A percentile compares a stretch with the other conserved stretches of the same genome.
phyloP scores from a whole-genome alignment of 352 stramenopile species.

The Phytopythium helicoides region DNA sequence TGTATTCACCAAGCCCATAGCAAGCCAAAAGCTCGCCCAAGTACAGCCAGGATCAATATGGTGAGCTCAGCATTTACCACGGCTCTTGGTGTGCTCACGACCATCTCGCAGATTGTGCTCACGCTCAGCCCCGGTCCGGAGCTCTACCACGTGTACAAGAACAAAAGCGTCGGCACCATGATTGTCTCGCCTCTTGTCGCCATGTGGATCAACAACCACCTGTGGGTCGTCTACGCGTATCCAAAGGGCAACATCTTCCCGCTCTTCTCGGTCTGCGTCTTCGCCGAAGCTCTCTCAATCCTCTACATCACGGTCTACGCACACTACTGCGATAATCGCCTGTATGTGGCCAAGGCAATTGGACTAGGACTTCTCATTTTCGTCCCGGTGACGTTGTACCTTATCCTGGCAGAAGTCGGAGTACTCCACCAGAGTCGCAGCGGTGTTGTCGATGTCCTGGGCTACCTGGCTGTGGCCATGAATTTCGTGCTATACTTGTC shows the following conservation, averaged over 20 bases:
- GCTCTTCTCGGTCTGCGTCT: conserved; percentile 10
- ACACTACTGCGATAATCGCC: conserved; percentile 13
- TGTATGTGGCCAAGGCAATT: conserved; percentile 14
- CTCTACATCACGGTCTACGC: conserved; percentile 18
- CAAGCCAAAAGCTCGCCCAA: conserved; percentile 5
- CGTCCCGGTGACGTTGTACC: conserved; percentile 11
- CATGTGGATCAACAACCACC: conserved; percentile 30
- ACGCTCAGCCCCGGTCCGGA: conserved; percentile 19
- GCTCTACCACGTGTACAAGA: conserved; percentile 17
- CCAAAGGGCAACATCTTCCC: conserved; percentile 16
- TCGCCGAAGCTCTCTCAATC: conserved; percentile 10
- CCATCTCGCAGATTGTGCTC: conserved; percentile 18
- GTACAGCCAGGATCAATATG: conserved; percentile 13
- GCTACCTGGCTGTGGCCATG: conserved; percentile 12
- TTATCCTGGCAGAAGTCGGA: conserved; percentile 1
- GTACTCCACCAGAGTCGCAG: conserved; percentile 9
- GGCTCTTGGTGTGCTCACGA: conserved; percentile 22
- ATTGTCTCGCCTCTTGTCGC: conserved; percentile 17
- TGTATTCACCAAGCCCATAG: not conserved
- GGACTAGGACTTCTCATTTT: conserved; percentile 10
- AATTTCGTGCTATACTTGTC: conserved; percentile 26
- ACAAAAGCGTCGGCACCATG: conserved; percentile 20
- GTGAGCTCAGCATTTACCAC: conserved; percentile 9
- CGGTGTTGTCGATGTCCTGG: conserved; percentile 16
- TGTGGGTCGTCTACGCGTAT: conserved; percentile 27